Evolutionary conservation across 2,329 filamentous ascomycete genomes (phyloP), one percentile per base, ranked within the genome.

Genomic region (Pseudogymnoascus sp.): DNA sequence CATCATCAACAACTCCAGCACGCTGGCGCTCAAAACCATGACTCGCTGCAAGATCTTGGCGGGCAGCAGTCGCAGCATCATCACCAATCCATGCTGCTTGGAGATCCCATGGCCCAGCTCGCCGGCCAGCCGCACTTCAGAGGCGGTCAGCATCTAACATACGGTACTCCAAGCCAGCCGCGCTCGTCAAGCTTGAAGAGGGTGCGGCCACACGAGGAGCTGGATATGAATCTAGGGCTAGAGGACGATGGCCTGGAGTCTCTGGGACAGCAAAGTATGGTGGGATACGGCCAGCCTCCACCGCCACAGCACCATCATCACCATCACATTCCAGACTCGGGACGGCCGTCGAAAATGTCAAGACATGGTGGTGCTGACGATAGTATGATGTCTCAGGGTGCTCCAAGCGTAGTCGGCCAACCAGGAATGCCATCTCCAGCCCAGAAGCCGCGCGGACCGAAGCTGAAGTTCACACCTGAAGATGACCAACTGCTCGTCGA

Each of bases 381-480:
- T 59, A 75, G 72, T 72, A 77, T 68, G 71, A 72, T 68, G 70
- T 76, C 69, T 76, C 85, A 77, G 78, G 82, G 89, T 7, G 88
- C 89, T 33, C 89, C 90, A n/a, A 95, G 88, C 71, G 87, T 96
- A 53, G 91, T 96, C 61, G 91, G 91, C 44, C 87, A 92, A 72
- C 86, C 83, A 47, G 92, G 92, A 60, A 96, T 96, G 92, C 93
- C 93, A 13, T 77, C 83, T 42, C 92, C 92, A 62, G 92, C 91
- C 47, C 84, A 88, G 61, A 81, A 89, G 69, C 93, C 93, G 8
- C 86, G 90, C 65, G 91, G 91, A 2, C 92, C 92, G 6, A 97
- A 96, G 77, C 81, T 96, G 69, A 96, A 96, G 76, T 97, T 97
- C 73, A 96, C 92, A 0, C 86, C 90, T 8, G 92, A 96, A 74